Evolutionary conservation across 2,329 filamentous ascomycete genomes (phyloP), one percentile per base, ranked within the genome.

Genomic region (Beauveria brongniartii): DNA sequence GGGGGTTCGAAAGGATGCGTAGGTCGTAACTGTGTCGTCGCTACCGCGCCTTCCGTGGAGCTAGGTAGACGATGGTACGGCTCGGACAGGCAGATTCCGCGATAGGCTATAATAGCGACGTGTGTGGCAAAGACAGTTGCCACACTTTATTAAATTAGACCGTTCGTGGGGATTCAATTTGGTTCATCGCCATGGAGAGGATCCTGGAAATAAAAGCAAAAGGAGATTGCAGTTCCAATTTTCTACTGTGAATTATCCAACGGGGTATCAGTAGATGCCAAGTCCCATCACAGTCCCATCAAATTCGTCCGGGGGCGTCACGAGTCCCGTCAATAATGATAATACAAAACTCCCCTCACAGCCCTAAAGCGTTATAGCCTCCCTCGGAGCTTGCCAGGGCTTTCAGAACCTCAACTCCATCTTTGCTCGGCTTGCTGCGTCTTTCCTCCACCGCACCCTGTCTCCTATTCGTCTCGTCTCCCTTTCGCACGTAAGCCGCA

Each of bases 311-410:
- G 20, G 37, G 18, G 22, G 34, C n/a, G 37, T 22, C 18, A 12
- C 46, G 30, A 57, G 41, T 18, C 20, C 34, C 9, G 54, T 37
- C 43, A 41, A 50, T 28, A 50, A 10, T 40, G 4, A 34, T 20
- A 46, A 5, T 16, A 2, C 12, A 41, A 1, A 5, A 41, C 28
- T 8, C 37, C 8, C 48, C 14, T 71, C 65, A 75, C 48, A 75
- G 61, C 3, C 73, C 73, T 59, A 74, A 62, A 30, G 73, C 72
- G 63, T 67, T 66, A 54, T 73, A 75, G 54, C 71, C 70, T 44
- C 73, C 71, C 58, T 67, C 65, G 22, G 41, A 30, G 22, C 53
- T 59, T 18, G 59, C 59, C 51, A 65, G 59, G 44, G 61, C 40
- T 26, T 62, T 52, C 7, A 58, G 40, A 3, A 64, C 34, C n/a